Conservation (phyloP, 2,329 filamentous ascomycete species). For the Leptographium flavum region DNA sequence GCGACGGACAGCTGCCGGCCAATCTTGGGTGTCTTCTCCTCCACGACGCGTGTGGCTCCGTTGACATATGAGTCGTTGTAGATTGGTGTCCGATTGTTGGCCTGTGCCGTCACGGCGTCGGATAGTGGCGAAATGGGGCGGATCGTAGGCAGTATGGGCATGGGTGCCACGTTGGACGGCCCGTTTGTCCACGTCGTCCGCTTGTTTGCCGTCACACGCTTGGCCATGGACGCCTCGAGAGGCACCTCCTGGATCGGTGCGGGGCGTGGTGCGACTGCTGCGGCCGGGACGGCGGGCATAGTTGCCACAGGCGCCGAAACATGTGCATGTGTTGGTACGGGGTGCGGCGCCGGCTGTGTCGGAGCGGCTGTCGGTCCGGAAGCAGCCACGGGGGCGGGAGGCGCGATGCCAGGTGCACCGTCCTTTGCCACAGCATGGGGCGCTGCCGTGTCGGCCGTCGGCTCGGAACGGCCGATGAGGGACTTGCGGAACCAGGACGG, state of each 20-base stretch:
- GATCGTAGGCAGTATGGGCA: slow-evolving; percentile 91
- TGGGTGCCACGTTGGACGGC: slow-evolving; percentile 65
- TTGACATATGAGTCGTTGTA: slow-evolving; percentile 35
- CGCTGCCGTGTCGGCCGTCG: slow-evolving; percentile 38
- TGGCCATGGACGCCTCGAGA: slow-evolving; percentile 26
- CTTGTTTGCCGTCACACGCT: slow-evolving; percentile 51
- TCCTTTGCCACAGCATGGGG: slow-evolving; percentile 1
- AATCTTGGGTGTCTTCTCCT: slow-evolving; percentile 65
- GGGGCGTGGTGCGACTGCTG: slow-evolving; percentile 22
- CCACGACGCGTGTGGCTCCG: slow-evolving; percentile 24
- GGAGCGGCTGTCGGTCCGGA: background rate
- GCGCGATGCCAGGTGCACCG: background rate
- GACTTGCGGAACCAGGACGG: slow-evolving; percentile 97
- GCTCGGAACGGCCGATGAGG: slow-evolving; percentile 67
- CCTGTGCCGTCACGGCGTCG: slow-evolving; percentile 81
- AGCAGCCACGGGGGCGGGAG: slow-evolving; percentile 1
- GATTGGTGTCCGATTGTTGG: slow-evolving; percentile 47
- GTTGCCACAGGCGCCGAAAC: background rate
- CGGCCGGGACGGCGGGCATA: slow-evolving; percentile 9
- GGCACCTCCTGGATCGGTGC: slow-evolving; percentile 24
- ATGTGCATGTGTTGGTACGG: background rate
- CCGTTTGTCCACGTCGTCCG: slow-evolving; percentile 90
- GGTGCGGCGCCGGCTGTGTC: background rate
- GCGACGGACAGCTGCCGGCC: slow-evolving; percentile 85
- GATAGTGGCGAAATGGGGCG: slow-evolving; percentile 93